Conservation (phyloP, 2,329 filamentous ascomycete genomes). For the Diplocarpon mali region DNA sequence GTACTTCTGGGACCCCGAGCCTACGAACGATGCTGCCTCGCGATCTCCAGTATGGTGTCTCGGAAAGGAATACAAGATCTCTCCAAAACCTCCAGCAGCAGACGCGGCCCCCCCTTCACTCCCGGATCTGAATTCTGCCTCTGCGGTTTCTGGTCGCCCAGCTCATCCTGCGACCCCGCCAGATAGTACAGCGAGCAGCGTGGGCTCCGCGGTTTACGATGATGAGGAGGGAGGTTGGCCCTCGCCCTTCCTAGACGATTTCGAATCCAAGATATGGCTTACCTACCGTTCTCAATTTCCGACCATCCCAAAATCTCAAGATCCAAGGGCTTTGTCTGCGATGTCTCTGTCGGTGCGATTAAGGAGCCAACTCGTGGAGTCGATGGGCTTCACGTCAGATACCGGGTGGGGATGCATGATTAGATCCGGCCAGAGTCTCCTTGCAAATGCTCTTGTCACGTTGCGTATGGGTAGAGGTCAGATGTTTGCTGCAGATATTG, state of each 20-base stretch:
- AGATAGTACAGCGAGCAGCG: conserved; percentile 24
- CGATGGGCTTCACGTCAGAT: conserved; percentile 79
- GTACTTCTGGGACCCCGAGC: conserved; percentile 86
- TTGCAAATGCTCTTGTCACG: conserved; percentile 73
- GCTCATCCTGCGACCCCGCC: conserved; percentile 22
- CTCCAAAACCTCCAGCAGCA: conserved; percentile 7
- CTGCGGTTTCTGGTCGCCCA: conserved; percentile 3
- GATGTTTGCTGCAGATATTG: conserved; percentile 1
- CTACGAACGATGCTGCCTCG: conserved; percentile 60
- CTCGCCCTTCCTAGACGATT: conserved; percentile 74
- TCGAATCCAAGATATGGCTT: conserved; percentile 91
- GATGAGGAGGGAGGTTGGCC: conserved; percentile 56
- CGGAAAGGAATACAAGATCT: conserved; percentile 41
- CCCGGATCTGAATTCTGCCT: conserved; percentile 7
- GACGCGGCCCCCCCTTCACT: conserved; percentile 8
- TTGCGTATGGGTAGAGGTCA: conserved; percentile 69
- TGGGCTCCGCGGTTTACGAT: conserved; percentile 22
- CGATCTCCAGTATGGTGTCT: conserved; percentile 78
- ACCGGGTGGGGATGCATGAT: conserved; percentile 99
- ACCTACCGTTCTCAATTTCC: conserved; percentile 86
- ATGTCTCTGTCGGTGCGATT: conserved; percentile 80
- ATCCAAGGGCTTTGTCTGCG: conserved; percentile 56
- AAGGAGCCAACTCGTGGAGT: conserved; percentile 67
- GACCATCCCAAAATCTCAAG: conserved; percentile 66
- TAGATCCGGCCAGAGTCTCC: conserved; percentile 80